Conservation (phyloP, 176 grass and related monocot species). For the Oryza rufipogon region DNA sequence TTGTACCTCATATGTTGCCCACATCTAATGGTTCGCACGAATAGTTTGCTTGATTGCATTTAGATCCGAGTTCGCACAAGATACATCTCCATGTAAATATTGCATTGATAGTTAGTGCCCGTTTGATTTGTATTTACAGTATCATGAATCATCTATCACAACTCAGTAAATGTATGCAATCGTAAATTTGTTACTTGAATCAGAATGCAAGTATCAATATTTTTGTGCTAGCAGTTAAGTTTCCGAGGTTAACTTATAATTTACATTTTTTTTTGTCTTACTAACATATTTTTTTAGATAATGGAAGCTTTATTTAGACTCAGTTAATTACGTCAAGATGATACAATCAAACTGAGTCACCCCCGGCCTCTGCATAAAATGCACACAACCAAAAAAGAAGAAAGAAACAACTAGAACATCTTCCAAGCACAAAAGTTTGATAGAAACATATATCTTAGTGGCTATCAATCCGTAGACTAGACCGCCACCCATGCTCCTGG, state of each 20-base stretch:
- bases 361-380: too few species aligned
- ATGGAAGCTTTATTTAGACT: too few species aligned
- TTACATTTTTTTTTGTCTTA: constrained; percentile 6
- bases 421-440: too few species aligned
- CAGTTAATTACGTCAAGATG: too few species aligned
- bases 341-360: too few species aligned
- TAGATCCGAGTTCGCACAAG: constrained; percentile 1
- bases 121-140: background rate
- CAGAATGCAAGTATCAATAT: background rate
- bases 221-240: constrained; percentile 25
- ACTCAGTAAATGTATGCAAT: background rate
- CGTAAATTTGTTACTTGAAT: constrained; percentile 3
- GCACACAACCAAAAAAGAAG: too few species aligned
- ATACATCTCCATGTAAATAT: background rate
- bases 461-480: too few species aligned
- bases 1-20: background rate
- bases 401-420: too few species aligned
- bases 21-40: background rate
- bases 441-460: too few species aligned
- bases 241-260: constrained; percentile 23
- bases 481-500: too few species aligned
- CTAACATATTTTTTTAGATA: background rate
- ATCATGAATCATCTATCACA: constrained; percentile 22
- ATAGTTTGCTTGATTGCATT: constrained; percentile 12
- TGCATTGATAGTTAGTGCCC: background rate